phyloP scores from a whole-genome alignment of 352 stramenopile genomes.

The Pythium monospermum region DNA sequence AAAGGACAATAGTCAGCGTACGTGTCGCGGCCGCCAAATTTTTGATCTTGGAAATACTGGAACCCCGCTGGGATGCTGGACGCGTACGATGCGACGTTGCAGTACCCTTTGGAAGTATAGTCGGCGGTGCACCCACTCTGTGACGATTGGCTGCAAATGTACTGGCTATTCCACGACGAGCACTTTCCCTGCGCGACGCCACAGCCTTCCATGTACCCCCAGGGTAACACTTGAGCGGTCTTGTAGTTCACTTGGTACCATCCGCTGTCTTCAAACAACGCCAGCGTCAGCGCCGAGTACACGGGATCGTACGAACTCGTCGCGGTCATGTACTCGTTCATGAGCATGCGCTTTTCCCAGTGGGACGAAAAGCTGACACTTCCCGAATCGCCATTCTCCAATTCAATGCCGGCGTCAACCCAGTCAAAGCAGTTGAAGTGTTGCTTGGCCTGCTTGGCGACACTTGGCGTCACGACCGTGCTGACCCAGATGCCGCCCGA shows the following conservation, averaged over 20 bases:
- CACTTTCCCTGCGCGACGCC: slow-evolving; percentile 51
- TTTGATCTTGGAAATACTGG: slow-evolving; percentile 72
- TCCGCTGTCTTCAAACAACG: slow-evolving; percentile 75
- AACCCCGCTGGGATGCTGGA: slow-evolving; percentile 70
- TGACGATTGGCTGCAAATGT: slow-evolving; percentile 43
- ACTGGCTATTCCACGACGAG: slow-evolving; percentile 63
- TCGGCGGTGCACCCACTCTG: slow-evolving; percentile 59
- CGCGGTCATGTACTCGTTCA: slow-evolving; percentile 85
- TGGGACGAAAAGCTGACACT: slow-evolving; percentile 63
- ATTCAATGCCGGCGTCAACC: slow-evolving; percentile 49
- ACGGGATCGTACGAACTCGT: slow-evolving; percentile 71
- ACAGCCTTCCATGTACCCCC: slow-evolving; percentile 74
- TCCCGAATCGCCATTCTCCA: slow-evolving; percentile 69
- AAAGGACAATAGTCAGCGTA: slow-evolving; percentile 82
- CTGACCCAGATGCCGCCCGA: slow-evolving; percentile 49
- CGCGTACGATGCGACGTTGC: slow-evolving; percentile 59
- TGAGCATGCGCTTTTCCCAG: slow-evolving; percentile 78
- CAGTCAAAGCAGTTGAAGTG: slow-evolving; percentile 77
- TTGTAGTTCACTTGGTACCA: slow-evolving; percentile 77
- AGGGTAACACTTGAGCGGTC: slow-evolving; percentile 51
- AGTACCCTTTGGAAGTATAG: slow-evolving; percentile 70
- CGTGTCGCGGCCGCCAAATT: slow-evolving; percentile 49
- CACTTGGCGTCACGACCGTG: slow-evolving; percentile 71
- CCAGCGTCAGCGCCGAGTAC: slow-evolving; percentile 65
- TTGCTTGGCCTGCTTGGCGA: slow-evolving; percentile 59